phyloP scores from a whole-genome alignment of 805 yeast genomes.

The Candida boidinii region DNA sequence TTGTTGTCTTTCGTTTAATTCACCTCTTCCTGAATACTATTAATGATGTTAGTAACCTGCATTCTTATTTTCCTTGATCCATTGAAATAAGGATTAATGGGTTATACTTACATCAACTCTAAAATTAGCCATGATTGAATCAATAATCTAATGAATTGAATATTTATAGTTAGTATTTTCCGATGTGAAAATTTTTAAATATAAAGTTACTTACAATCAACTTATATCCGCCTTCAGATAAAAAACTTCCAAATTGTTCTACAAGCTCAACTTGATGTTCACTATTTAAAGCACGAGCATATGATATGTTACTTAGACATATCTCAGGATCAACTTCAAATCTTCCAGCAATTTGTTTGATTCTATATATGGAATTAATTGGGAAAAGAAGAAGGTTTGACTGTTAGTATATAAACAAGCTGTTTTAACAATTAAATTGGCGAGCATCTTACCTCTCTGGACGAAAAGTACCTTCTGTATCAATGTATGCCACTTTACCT shows the following conservation, averaged over 20 bases:
- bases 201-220: constrained; percentile 32
- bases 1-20: constrained; percentile 67
- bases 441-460: constrained; percentile 44
- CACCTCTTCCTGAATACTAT: constrained; percentile 65
- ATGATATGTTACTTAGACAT: constrained; percentile 63
- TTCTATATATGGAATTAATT: constrained; percentile 19
- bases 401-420: neutral
- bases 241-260: constrained; percentile 56
- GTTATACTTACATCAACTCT: constrained; percentile 47
- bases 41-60: neutral
- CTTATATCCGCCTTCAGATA: constrained; percentile 59
- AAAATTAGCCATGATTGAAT: constrained; percentile 73
- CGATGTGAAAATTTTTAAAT: too few species aligned
- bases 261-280: constrained; percentile 73
- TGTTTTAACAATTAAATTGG: too few species aligned
- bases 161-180: neutral
- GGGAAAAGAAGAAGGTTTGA: neutral
- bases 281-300: constrained; percentile 68
- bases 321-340: constrained; percentile 63
- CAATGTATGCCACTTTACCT: constrained; percentile 72
- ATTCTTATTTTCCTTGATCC: too few species aligned
- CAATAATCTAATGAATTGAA: constrained; percentile 31
- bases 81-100: neutral
- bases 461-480: constrained; percentile 76
- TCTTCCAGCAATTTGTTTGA: constrained; percentile 55